Percentiles rank a stretch among this genome's conserved stretches.
Conservation (phyloP, 257 asterid genomes). For the Dorcoceras hygrometricum region DNA sequence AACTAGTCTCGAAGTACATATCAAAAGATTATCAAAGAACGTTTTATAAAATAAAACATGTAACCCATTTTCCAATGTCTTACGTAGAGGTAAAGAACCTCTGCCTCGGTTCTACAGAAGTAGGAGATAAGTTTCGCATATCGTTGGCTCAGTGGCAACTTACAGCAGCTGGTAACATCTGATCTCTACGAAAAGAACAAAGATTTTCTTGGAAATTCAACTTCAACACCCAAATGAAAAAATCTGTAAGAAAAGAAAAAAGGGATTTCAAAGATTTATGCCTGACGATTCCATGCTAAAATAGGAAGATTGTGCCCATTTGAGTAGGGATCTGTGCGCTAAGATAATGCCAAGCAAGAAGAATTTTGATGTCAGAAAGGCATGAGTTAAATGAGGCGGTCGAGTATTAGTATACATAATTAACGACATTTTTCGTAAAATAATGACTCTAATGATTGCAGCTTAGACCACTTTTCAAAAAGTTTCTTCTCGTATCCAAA, state of each 20-base stretch:
- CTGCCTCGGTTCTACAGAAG: conserved; percentile 58
- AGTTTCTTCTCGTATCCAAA: too few species aligned
- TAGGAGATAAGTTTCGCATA: conserved; percentile 62
- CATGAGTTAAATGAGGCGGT: conserved; percentile 4
- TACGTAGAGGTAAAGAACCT: conserved; percentile 48
- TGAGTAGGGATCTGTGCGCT: conserved; percentile 21
- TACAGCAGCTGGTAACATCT: conserved; percentile 26
- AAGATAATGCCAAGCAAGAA: conserved; percentile 37
- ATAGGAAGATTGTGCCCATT: conserved; percentile 4
- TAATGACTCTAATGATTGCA: too few species aligned
- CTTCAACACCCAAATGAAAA: neutral
- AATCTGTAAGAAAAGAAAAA: neutral
- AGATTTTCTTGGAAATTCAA: neutral
- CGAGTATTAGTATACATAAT: neutral
- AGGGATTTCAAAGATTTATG: neutral
- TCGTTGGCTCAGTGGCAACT: conserved; percentile 24
- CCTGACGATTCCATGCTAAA: conserved; percentile 10
- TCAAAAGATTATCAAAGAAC: too few species aligned
- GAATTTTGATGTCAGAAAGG: conserved; percentile 30
- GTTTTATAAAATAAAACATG: neutral
- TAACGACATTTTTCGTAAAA: neutral
- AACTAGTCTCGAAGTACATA: too few species aligned
- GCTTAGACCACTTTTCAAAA: too few species aligned
- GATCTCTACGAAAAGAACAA: conserved; percentile 27
- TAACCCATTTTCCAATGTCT: conserved; percentile 9